phyloP scores from a whole-genome alignment of 148 eudicot genomes.

The Vaccinium vitisidaea region DNA sequence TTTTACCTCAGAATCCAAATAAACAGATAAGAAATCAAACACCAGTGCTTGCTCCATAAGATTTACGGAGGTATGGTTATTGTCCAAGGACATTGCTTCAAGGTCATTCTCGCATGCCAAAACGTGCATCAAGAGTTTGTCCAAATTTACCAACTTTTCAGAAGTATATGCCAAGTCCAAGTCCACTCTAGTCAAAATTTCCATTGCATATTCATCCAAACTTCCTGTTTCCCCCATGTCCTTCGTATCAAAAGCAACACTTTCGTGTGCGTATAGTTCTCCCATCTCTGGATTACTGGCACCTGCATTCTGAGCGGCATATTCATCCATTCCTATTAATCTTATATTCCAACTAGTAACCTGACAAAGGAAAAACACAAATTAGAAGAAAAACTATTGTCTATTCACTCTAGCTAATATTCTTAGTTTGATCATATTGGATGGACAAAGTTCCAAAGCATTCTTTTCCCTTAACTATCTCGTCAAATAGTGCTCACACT shows the following conservation, averaged over 20 bases:
- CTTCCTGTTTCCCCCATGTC: constrained; percentile 29
- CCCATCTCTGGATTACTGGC: constrained; percentile 19
- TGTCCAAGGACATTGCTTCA: constrained; percentile 40
- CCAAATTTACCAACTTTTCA: constrained; percentile 73
- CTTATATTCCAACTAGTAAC: background rate
- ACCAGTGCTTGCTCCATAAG: constrained; percentile 55
- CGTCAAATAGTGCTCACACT: background rate
- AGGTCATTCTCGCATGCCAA: constrained; percentile 53
- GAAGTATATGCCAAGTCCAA: constrained; percentile 63
- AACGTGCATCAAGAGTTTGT: constrained; percentile 50
- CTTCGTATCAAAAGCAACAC: constrained; percentile 18
- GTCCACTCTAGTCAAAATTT: constrained; percentile 50
- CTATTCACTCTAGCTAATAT: background rate
- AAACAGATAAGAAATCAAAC: constrained; percentile 56
- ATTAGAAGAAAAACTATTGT: background rate
- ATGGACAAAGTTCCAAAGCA: background rate
- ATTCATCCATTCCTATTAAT: constrained; percentile 16
- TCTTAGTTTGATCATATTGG: background rate
- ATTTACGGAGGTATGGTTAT: constrained; percentile 36
- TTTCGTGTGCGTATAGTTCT: constrained; percentile 16
- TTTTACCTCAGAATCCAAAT: constrained; percentile 63
- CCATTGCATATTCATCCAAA: constrained; percentile 22
- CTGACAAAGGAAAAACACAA: constrained; percentile 10
- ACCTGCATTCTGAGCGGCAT: constrained; percentile 9
- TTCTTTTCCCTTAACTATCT: background rate